Evolutionary conservation across 1,139 yeast species (phyloP), one percentile per base, ranked within the genome.

Genomic region (Pichia sp.): DNA sequence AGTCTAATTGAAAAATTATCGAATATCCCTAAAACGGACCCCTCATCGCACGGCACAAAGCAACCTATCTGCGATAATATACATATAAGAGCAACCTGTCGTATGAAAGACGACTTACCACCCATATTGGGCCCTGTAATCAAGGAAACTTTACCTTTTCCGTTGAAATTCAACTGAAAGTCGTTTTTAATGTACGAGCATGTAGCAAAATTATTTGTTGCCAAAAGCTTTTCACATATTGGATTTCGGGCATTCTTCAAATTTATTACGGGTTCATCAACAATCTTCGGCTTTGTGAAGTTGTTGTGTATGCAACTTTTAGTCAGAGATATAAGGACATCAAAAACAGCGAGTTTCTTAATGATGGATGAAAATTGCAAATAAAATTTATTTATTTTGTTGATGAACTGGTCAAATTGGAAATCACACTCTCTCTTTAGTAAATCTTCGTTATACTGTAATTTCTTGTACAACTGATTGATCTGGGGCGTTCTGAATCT

Each of bases 121-220:
- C 88, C 88, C 88, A 81, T 81, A 51, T 81, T 81, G 0, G 88
- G 85, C 0, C 86, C 86, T 0, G 88, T 81, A 26, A 75, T 68
- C 51, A 84, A 64, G 1, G 80, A 74, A 1, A 68, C 60, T 36
- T 85, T 64, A 1, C 44, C 38, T 66, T 60, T 41, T 2, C 11
- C 66, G 86, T 73, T 3, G 61, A 64, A 60, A 3, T 69, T 55
- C 66, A 90, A 73, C 2, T 61, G 47, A 7, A 84, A 73, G 52
- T 81, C 79, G 57, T 90, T 92, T 2, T 95, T 73, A 5, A 90
- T 86, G 59, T 81, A 85, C 1, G 47, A 16, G 23, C 23, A 16
- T 16, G 27, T 9, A 37, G 29, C 4, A 49, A 32, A 16, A 16
- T 16, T 16, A 16, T 16, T 16, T 16, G 23, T 16, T 16, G 23